A percentile compares a stretch with the other conserved stretches of the same genome.
These are phyloP conservation scores for Marchantia polymorpha DNA, from an alignment of 225 moss, liverwort and hornwort genomes.

Conservation along the genomic window DNA sequence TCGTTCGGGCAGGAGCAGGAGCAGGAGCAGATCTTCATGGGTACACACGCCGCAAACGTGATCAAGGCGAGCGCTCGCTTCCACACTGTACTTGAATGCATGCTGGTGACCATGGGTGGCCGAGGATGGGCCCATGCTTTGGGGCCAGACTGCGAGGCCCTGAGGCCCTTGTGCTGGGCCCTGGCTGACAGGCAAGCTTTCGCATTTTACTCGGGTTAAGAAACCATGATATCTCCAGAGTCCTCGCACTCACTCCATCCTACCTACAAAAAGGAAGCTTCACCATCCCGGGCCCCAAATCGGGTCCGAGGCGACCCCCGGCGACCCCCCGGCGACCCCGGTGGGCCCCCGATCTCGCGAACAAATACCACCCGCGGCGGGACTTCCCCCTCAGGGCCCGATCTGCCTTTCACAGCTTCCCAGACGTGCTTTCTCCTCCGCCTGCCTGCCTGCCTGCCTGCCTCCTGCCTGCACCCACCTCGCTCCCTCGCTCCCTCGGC, in stretches of 20 bases:
- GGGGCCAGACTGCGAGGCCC: background rate
- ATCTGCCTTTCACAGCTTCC: constrained; percentile 8
- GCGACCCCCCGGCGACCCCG: background rate
- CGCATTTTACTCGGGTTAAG: background rate
- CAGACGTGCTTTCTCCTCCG: background rate
- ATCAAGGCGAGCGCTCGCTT: background rate
- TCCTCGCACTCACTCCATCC: background rate
- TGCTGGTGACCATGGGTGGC: constrained; percentile 7
- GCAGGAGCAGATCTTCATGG: constrained; percentile 15
- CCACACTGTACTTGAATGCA: constrained; percentile 17
- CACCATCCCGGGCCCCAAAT: background rate
- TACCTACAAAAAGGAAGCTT: constrained; percentile 11
- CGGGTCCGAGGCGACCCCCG: background rate
- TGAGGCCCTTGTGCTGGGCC: background rate
- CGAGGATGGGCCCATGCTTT: constrained; percentile 14
- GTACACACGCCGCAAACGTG: constrained; percentile 18
- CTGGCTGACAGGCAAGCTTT: constrained; percentile 9
- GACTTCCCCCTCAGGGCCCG: background rate
- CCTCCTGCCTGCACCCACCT: background rate
- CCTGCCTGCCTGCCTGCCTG: background rate
- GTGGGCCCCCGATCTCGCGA: constrained; percentile 11
- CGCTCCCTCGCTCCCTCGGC: background rate
- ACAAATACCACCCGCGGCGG: background rate
- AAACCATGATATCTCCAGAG: constrained; percentile 9
- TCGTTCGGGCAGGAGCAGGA: background rate